Evolutionary conservation across 257 asterid genomes (phyloP), one percentile per base, ranked within the genome.

Genomic region (Fraxinus americana): DNA sequence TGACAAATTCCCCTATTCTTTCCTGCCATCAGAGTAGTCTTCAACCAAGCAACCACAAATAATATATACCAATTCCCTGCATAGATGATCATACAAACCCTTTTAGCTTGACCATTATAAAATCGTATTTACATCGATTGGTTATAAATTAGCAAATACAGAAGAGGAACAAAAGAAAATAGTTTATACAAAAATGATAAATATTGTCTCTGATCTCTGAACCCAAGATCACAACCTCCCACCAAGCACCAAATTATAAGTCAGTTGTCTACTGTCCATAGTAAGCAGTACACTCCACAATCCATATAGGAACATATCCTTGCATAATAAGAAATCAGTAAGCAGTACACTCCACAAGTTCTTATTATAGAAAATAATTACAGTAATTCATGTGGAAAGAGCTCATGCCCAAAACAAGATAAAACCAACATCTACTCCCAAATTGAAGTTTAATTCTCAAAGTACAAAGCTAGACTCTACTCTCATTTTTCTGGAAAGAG

Each of bases 171-270:
- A n/a, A n/a, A n/a, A n/a, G n/a, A n/a, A n/a, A n/a, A n/a, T n/a
- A n/a, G n/a, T n/a, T n/a, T n/a, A n/a, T n/a, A n/a, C n/a, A n/a
- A n/a, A n/a, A n/a, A n/a, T n/a, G n/a, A n/a, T n/a, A n/a, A n/a
- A n/a, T n/a, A n/a, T n/a, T n/a, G n/a, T n/a, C n/a, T 76, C 75
- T 84, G 70, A 95, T 89, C 78, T 85, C 81, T 71, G 99, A 93
- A 68, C 81, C 92, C 83, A 96, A 82, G 81, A 96, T 96, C 83
- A 96, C 99, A 80, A 90, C 88, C 99, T 95, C 88, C 73, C 81
- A 84, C 43, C 43, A 38, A 74, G 61, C 45, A 73, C 67, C 77
- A 23, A 75, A 21, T 27, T 32, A 11, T 25, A 23, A 75, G 75
- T 13, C 77, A 81, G 67, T 57, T 34, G 30, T 41, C 48, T 11